Evolutionary conservation across 495 filamentous ascomycete species (phyloP).

Genomic region (Podospora sp.): DNA sequence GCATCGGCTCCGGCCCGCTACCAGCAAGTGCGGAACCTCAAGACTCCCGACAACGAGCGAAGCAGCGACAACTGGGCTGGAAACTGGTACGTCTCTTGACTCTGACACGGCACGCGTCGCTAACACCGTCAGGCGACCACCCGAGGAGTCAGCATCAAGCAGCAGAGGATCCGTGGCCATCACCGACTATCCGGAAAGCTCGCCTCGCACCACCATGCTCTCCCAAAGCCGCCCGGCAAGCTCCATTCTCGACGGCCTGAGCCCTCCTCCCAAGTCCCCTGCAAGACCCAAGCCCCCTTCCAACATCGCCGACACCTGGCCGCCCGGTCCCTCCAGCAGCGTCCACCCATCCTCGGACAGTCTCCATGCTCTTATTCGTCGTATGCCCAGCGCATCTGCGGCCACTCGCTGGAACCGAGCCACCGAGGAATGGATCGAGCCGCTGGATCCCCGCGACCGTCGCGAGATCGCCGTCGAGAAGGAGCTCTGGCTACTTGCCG

Average conservation of each 20-base stretch:
- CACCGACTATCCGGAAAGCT: slow-evolving; percentile 5
- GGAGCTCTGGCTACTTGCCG: slow-evolving; percentile 7
- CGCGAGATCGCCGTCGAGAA: slow-evolving; percentile 7
- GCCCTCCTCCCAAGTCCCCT: slow-evolving; percentile 5
- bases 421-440: neutral
- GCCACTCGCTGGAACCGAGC: neutral
- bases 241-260: slow-evolving; percentile 7
- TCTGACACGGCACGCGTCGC: neutral
- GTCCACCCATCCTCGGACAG: no score
- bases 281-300: neutral
- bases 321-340: neutral
- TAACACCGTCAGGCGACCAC: neutral
- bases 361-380: neutral
- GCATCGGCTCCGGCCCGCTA: neutral
- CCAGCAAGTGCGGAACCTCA: neutral
- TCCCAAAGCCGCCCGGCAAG: neutral
- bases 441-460: neutral
- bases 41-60: neutral
- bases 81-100: neutral
- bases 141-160: slow-evolving; percentile 1
- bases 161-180: slow-evolving; percentile 5
- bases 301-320: neutral
- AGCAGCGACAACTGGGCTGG: neutral
- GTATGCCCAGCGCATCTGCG: neutral
- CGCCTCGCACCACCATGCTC: slow-evolving; percentile 7